Conservation (phyloP, 176 grass and related monocot species). For the Ananas comosus region DNA sequence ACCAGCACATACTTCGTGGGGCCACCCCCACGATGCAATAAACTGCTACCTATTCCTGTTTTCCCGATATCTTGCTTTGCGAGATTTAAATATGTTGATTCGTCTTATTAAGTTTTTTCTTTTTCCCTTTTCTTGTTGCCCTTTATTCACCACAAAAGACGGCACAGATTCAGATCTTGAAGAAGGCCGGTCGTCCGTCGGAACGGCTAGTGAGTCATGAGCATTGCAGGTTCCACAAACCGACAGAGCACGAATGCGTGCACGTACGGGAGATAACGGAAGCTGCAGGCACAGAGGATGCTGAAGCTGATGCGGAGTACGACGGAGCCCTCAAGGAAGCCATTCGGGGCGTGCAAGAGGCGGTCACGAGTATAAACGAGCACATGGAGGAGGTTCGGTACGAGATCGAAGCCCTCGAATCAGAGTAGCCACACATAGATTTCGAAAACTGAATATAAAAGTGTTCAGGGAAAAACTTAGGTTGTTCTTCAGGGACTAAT, state of each 20-base stretch:
- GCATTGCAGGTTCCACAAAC: conserved; percentile 37
- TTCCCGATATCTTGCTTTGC: no score
- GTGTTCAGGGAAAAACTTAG: no score
- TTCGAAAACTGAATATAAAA: no score
- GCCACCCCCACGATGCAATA: no score
- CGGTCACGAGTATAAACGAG: conserved; percentile 75
- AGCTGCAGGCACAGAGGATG: conserved; percentile 58
- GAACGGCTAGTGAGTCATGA: conserved; percentile 60
- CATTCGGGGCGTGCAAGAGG: conserved; percentile 63
- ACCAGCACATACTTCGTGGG: no score
- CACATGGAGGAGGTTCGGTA: conserved; percentile 75
- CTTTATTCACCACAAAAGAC: conserved; percentile 32
- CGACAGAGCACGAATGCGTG: conserved; percentile 50
- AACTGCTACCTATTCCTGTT: no score
- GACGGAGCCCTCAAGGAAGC: conserved; percentile 65
- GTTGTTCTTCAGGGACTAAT: no score
- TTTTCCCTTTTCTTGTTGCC: conserved; percentile 1
- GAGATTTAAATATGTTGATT: no score
- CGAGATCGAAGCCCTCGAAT: conserved; percentile 65
- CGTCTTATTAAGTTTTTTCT: background rate
- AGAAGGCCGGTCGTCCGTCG: conserved; percentile 72
- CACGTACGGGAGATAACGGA: conserved; percentile 76
- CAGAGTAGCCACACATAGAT: conserved; percentile 1
- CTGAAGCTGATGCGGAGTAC: conserved; percentile 66
- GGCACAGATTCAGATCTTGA: conserved; percentile 69